Evolutionary conservation across 176 grass and related monocot genomes (phyloP), one percentile per base, ranked within the genome.

Genomic region (Bolboschoenus planiculmis): DNA sequence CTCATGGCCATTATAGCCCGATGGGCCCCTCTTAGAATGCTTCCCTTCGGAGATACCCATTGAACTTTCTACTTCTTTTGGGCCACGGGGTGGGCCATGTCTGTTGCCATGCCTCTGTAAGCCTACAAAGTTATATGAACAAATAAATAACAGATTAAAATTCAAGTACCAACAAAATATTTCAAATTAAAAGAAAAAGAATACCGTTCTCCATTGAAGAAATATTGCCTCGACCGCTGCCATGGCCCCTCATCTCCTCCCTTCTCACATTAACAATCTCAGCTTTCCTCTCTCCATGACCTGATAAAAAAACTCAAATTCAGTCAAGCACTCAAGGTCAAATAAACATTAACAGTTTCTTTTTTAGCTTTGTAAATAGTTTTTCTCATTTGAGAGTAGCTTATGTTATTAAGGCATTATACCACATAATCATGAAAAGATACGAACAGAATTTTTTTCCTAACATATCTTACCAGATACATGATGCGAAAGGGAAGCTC

Each of bases 1-100:
- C 97, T 99, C 97, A 78, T 93, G 93, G 31, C 91, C 80, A 90
- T 86, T 88, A 90, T 95, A 93, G 83, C 78, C 85, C 56, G 86
- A 81, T 43, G 91, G 51, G 61, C 64, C 79, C 74, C 97, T 91
- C 83, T 95, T 99, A 18, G 84, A 82, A 91, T 84, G 72, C 39
- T 96, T 99, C 88, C 87, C 93, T 87, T 99, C 97, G 56, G 87
- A 87, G 51, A 85, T 39, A 62, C 46, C 89, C 68, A 86, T 59
- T 83, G 89, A 85, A 53, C 78, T 86, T 80, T 99, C 93, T 7
- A 79, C 84, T 82, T 99, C 97, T 89, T 96, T 99, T 23, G 33
- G 66, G 74, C 79, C 89, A 58, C 97, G 84, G 50, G 86, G 84
- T 46, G 87, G 70, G 79, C 91, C 91, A 80, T 89, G 92, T 55